phyloP scores from a whole-genome alignment of 257 asterid species.

The Nicotiana obtusifolia region DNA sequence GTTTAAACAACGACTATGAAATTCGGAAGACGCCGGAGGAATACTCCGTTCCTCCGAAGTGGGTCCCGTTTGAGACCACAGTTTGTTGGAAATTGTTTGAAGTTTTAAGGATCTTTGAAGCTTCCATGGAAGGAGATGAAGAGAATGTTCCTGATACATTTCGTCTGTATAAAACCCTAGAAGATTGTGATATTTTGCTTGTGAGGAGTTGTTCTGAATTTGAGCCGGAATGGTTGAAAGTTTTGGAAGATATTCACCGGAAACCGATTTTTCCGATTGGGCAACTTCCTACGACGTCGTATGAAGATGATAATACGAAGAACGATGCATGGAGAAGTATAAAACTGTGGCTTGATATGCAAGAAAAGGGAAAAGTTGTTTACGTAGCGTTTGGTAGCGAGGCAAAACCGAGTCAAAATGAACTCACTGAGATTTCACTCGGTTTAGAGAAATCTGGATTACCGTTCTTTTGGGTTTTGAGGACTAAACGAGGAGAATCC shows the following conservation, averaged over 20 bases:
- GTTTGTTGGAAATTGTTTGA: slow-evolving; percentile 22
- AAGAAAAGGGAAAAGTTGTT: slow-evolving; percentile 16
- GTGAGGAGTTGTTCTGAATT: slow-evolving; percentile 16
- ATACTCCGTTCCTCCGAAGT: slow-evolving; percentile 19
- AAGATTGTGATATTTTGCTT: neutral
- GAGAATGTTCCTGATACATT: slow-evolving; percentile 9
- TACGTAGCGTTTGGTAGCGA: slow-evolving; percentile 32
- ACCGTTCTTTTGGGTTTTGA: slow-evolving; percentile 30
- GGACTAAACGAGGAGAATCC: neutral
- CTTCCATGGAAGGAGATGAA: neutral
- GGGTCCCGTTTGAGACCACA: slow-evolving; percentile 26
- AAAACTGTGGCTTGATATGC: slow-evolving; percentile 12
- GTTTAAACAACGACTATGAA: neutral
- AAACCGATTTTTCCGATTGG: slow-evolving; percentile 27
- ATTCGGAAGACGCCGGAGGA: slow-evolving; percentile 23
- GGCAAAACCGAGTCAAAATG: slow-evolving; percentile 14
- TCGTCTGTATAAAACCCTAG: neutral
- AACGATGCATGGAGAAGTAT: slow-evolving; percentile 6
- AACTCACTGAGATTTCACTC: slow-evolving; percentile 26
- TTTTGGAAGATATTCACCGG: slow-evolving; percentile 14
- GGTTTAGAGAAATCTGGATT: slow-evolving; percentile 26
- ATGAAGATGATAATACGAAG: neutral
- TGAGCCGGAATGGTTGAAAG: slow-evolving; percentile 26
- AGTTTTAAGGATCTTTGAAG: slow-evolving; percentile 2
- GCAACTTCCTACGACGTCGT: slow-evolving; percentile 2